Conservation (phyloP, 83 land plant species). For the Picea engelmannii region DNA sequence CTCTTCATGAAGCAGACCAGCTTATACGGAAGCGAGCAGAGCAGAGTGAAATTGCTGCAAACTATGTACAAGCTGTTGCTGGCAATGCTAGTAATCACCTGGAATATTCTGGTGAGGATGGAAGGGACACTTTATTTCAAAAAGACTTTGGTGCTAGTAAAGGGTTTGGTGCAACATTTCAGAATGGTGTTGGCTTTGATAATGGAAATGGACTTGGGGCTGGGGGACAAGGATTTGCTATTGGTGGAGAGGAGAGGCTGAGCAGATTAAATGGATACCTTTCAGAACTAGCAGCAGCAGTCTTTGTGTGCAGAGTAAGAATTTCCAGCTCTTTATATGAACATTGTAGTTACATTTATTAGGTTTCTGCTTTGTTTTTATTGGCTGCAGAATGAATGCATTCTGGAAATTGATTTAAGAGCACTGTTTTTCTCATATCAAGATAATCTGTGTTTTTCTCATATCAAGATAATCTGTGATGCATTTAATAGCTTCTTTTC, state of each 20-base stretch:
- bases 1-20: constrained; percentile 84
- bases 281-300: constrained; percentile 95
- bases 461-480: too few relatives aligned
- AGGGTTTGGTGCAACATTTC: constrained; percentile 39
- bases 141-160: constrained; percentile 20
- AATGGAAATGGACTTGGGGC: constrained; percentile 68
- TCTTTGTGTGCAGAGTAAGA: constrained; percentile 91
- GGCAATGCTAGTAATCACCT: constrained; percentile 30
- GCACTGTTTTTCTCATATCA: too few relatives aligned
- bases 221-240: constrained; percentile 82
- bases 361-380: too few relatives aligned
- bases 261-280: constrained; percentile 75
- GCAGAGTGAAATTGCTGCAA: constrained; percentile 90
- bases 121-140: neutral
- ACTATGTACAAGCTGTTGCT: constrained; percentile 85
- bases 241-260: constrained; percentile 86
- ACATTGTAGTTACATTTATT: too few relatives aligned
- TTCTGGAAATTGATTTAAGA: too few relatives aligned
- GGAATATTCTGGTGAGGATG: constrained; percentile 17
- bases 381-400: too few relatives aligned
- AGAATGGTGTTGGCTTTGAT: constrained; percentile 75
- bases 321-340: too few relatives aligned
- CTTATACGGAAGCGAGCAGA: constrained; percentile 73
- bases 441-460: too few relatives aligned
- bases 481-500: too few relatives aligned